Evolutionary conservation across 306 rosid species (phyloP).

Genomic region (Medicago ruthenica): DNA sequence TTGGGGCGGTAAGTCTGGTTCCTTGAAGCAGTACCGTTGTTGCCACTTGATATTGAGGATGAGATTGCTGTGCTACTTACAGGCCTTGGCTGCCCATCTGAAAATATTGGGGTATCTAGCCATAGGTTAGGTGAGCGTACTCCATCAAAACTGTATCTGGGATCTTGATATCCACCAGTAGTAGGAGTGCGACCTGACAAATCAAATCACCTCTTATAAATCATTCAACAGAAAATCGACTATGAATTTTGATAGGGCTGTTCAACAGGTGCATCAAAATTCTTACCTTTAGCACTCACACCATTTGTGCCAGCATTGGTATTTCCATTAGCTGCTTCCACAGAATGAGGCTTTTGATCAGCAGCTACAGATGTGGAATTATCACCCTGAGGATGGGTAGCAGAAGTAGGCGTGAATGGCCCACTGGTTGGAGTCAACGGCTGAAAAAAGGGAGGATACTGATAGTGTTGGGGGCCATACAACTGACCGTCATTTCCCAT

Average conservation of each 20-base stretch:
- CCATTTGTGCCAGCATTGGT: conserved; percentile 61
- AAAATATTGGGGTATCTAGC: conserved; percentile 71
- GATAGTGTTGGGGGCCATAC: conserved; percentile 95
- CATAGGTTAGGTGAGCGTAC: conserved; percentile 65
- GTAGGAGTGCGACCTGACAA: conserved; percentile 71
- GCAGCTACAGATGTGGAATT: conserved; percentile 67
- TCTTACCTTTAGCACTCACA: conserved; percentile 62
- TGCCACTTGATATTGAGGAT: conserved; percentile 65
- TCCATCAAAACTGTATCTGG: conserved; percentile 74
- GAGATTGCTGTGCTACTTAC: conserved; percentile 58
- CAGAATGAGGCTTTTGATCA: conserved; percentile 76
- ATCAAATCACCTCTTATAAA: conserved; percentile 55
- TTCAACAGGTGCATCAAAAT: conserved; percentile 50
- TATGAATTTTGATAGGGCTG: conserved; percentile 49
- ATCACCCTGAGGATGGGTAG: conserved; percentile 65
- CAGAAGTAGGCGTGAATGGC: conserved; percentile 57
- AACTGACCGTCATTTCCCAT: conserved; percentile 93
- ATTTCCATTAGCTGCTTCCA: conserved; percentile 70
- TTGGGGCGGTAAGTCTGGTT: conserved; percentile 77
- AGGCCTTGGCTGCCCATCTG: conserved; percentile 91
- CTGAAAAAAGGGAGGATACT: conserved; percentile 92
- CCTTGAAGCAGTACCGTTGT: conserved; percentile 59
- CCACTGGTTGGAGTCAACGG: conserved; percentile 83
- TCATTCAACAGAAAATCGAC: conserved; percentile 45
- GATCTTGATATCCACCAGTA: conserved; percentile 88